A percentile compares a stretch with the other conserved stretches of the same genome.
Conservation (phyloP, 805 yeast species). For the Candida pini region DNA sequence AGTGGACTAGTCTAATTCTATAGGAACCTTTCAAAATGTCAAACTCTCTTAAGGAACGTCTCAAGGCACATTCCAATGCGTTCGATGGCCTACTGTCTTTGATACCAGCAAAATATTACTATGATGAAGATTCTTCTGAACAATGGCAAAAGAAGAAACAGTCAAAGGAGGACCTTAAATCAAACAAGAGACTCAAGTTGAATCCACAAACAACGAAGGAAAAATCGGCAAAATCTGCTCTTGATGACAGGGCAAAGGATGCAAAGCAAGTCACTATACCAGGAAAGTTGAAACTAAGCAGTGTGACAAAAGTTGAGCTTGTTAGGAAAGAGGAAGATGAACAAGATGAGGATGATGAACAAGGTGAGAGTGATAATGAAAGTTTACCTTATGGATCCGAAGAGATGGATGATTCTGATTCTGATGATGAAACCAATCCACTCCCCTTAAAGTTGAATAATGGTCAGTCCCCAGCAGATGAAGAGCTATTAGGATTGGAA, state of each 20-base stretch:
- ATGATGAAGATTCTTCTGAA: slow-evolving; percentile 81
- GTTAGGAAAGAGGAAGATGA: slow-evolving; percentile 36
- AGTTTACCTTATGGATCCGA: slow-evolving; percentile 10
- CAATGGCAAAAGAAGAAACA: slow-evolving; percentile 89
- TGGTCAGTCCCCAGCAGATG: slow-evolving; percentile 6
- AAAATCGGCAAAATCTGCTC: slow-evolving; percentile 55
- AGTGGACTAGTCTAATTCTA: too few relatives aligned
- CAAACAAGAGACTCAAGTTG: slow-evolving; percentile 62
- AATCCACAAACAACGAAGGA: slow-evolving; percentile 54
- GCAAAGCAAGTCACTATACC: slow-evolving; percentile 46
- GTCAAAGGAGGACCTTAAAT: slow-evolving; percentile 55
- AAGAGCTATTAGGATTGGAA: slow-evolving; percentile 6
- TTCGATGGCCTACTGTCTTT: slow-evolving; percentile 85
- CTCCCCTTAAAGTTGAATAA: slow-evolving; percentile 2
- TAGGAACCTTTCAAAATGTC: too few relatives aligned
- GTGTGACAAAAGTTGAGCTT: slow-evolving; percentile 18
- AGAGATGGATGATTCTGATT: slow-evolving; percentile 8
- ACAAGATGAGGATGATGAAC: slow-evolving; percentile 37
- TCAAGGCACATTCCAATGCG: slow-evolving; percentile 72
- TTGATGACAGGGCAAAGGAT: slow-evolving; percentile 45
- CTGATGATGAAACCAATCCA: slow-evolving; percentile 5
- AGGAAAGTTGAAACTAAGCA: slow-evolving; percentile 16
- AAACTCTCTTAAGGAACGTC: slow-evolving; percentile 59
- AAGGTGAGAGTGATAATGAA: slow-evolving; percentile 10
- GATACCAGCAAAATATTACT: slow-evolving; percentile 91